Evolutionary conservation across 805 yeast species (phyloP), one percentile per base, ranked within the genome.

Genomic region (Wickerhamiella lipophila): DNA sequence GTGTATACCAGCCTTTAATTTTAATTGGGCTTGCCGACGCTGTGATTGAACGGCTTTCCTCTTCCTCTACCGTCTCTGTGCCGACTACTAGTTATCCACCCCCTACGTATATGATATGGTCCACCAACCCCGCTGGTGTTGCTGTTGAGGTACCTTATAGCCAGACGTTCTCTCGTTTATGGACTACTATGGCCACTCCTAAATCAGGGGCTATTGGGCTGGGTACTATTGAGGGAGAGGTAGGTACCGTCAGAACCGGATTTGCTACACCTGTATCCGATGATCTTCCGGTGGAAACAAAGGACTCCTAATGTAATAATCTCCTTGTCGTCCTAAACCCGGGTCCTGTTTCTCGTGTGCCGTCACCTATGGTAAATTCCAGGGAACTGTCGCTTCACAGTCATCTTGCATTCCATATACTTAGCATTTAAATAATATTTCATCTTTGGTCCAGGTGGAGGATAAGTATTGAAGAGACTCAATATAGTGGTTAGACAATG

Each of bases 141-240:
- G 69, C 73, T 4, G 60, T 67, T 11, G 62, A 64, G 42, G 58
- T 69, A 0, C 53, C 62, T 13, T 76, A 61, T 59, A 50, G 66
- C 11, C 80, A 76, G 57, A 15, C 56, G 16, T 75, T 72, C 56
- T 34, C 58, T 16, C 49, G 66, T 16, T 48, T 64, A 42, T 70
- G 59, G 54, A 38, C 36, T 55, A 16, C 74, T 2, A 65, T 78
- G 1, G 70, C 72, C 0, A 48, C 68, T 0, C 79, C 79, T 0
- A 61, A 75, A 7, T 55, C 77, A 0, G 98, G 96, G 1, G 60
- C 74, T 2, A 72, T 87, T 42, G 96, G 96, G 0, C 61, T 89
- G 46, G 96, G 96, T 0, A 64, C 82, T 2, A 58, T 78, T 12
- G 54, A 69, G 1, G 95, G 95, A 2, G 63, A 70, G 0, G 75